Percentiles rank a stretch among this genome's conserved stretches.
phyloP scores from a whole-genome alignment of 768 basidiomycete species.

The Suillus subluteus region DNA sequence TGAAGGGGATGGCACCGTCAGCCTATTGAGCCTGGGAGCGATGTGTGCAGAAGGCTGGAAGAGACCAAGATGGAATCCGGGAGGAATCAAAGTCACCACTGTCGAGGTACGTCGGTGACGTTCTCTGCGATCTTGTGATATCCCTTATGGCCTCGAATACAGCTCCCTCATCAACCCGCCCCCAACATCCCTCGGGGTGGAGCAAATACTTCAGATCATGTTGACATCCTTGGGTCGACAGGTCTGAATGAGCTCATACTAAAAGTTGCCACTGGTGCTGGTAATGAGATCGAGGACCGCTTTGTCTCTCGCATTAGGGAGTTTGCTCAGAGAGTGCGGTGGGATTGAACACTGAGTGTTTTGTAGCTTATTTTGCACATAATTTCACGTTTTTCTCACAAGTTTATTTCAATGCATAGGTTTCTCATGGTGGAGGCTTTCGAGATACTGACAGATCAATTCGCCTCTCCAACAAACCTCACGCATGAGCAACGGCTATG shows the following conservation, averaged over 20 bases:
- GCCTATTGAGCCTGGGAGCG: slow-evolving; percentile 82
- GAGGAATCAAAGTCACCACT: slow-evolving; percentile 82
- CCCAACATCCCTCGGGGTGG: slow-evolving; percentile 82
- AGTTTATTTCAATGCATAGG: background rate
- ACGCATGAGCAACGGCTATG: background rate
- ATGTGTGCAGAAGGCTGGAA: slow-evolving; percentile 99
- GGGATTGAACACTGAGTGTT: slow-evolving; percentile 56
- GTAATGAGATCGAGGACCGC: slow-evolving; percentile 67
- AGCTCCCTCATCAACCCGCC: slow-evolving; percentile 83
- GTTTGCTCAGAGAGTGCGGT: slow-evolving; percentile 72
- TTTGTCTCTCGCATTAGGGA: slow-evolving; percentile 80
- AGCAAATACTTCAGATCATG: slow-evolving; percentile 89
- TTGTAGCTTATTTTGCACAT: background rate
- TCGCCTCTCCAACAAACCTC: background rate
- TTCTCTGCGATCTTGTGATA: slow-evolving; percentile 5
- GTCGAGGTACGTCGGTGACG: slow-evolving; percentile 64
- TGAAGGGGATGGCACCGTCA: slow-evolving; percentile 95
- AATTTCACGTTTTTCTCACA: background rate
- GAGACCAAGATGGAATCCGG: slow-evolving; percentile 87
- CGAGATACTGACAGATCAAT: background rate
- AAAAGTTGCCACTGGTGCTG: slow-evolving; percentile 85
- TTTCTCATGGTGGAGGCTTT: background rate
- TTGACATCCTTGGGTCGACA: slow-evolving; percentile 82
- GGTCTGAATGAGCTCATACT: slow-evolving; percentile 89
- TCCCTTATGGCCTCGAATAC: slow-evolving; percentile 17